phyloP scores from a whole-genome alignment of 202 grass and related monocot genomes.

The Panicum hallii region DNA sequence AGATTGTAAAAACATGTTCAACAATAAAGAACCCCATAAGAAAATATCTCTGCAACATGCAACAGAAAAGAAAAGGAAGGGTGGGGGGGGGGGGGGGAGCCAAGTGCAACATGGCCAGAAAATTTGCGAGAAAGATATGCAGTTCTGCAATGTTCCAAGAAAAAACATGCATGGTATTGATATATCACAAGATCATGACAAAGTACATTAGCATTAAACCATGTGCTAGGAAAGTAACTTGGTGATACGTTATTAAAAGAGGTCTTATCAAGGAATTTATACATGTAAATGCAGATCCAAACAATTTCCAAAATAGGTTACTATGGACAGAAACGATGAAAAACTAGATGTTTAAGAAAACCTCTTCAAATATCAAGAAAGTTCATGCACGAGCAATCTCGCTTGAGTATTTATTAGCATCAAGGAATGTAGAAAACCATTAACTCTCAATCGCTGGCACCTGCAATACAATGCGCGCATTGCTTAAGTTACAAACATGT shows the following conservation, averaged over 20 bases:
- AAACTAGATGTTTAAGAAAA: constrained; percentile 46
- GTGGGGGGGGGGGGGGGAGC: too few species aligned
- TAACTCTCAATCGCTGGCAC: constrained; percentile 69
- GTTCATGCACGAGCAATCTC: constrained; percentile 87
- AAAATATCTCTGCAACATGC: background rate
- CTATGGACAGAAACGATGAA: constrained; percentile 11
- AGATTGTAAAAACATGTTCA: background rate
- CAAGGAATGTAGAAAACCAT: constrained; percentile 73
- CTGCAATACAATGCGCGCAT: constrained; percentile 53
- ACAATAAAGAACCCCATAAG: background rate
- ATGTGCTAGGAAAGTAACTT: constrained; percentile 25
- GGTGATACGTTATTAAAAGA: background rate
- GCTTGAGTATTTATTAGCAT: constrained; percentile 64
- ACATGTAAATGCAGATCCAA: constrained; percentile 13
- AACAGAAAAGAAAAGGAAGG: background rate
- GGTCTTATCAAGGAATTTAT: constrained; percentile 1
- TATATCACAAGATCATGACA: background rate
- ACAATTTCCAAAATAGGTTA: background rate
- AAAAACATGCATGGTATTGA: background rate
- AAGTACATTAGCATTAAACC: constrained; percentile 25
- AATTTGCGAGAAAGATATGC: background rate
- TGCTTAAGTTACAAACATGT: constrained; percentile 32
- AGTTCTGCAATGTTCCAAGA: background rate
- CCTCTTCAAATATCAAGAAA: constrained; percentile 96
- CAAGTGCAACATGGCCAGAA: background rate